Evolutionary conservation across 2,329 filamentous ascomycete genomes (phyloP).

Genomic region (Colletotrichum higginsianum): DNA sequence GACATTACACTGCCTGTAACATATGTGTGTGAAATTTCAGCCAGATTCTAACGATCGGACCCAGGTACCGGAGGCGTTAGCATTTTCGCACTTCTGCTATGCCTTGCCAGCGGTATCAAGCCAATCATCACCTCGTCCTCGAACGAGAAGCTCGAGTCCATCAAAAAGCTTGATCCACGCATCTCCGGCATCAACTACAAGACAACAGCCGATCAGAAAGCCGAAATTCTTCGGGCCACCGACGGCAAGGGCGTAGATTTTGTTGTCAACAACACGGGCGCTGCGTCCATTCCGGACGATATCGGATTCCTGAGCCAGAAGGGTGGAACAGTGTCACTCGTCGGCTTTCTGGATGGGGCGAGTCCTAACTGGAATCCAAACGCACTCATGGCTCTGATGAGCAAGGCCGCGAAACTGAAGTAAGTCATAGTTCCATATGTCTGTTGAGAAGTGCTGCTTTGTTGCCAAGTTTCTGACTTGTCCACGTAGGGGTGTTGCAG

Average conservation of each 20-base stretch:
- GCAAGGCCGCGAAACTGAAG: conserved; percentile 26
- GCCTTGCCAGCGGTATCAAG: conserved; percentile 45
- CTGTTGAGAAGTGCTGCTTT: too few species aligned
- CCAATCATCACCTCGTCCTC: conserved; percentile 51
- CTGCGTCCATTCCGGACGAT: conserved; percentile 44
- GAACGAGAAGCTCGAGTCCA: conserved; percentile 45
- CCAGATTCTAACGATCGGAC: neutral
- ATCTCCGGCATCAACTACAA: conserved; percentile 48
- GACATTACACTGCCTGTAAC: too few species aligned
- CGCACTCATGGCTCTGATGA: conserved; percentile 27
- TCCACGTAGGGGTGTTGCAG: conserved; percentile 7
- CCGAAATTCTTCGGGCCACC: conserved; percentile 44
- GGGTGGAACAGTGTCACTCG: conserved; percentile 15
- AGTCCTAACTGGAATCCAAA: conserved; percentile 6
- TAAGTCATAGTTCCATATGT: neutral
- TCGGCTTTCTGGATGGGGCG: conserved; percentile 25
- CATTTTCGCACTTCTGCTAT: conserved; percentile 47
- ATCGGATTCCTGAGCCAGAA: conserved; percentile 30
- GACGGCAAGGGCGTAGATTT: conserved; percentile 47
- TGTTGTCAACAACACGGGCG: conserved; percentile 48
- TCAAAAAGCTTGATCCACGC: conserved; percentile 44
- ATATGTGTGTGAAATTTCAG: too few species aligned
- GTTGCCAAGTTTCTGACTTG: neutral
- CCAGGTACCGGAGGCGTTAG: conserved; percentile 49
- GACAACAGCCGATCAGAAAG: conserved; percentile 38